Conservation (phyloP, 208 protist genomes). For the Leishmania aethiopica region DNA sequence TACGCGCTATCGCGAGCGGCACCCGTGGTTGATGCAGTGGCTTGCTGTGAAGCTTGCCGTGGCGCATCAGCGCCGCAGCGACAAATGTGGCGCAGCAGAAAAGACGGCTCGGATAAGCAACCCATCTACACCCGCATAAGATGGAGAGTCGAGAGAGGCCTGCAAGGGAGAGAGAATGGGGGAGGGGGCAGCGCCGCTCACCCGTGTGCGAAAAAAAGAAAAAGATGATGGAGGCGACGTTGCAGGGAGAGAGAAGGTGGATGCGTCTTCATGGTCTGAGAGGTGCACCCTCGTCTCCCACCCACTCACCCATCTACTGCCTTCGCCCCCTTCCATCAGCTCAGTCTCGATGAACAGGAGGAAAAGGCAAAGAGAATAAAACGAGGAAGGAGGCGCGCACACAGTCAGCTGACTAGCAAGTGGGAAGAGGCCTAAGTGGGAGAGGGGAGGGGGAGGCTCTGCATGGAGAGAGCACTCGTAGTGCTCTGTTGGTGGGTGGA, state of each 20-base stretch:
- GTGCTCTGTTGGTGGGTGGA: not conserved
- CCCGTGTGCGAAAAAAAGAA: not conserved
- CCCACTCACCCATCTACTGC: not conserved
- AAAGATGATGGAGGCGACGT: not conserved
- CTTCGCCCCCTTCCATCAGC: not conserved
- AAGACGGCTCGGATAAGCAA: not conserved
- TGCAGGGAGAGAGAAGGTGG: not conserved
- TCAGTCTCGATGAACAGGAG: not conserved
- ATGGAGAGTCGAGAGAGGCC: not conserved
- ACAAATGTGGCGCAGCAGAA: slow-evolving; percentile 26
- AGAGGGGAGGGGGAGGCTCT: not conserved
- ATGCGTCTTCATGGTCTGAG: not conserved
- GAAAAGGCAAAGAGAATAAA: not conserved
- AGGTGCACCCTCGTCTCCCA: not conserved
- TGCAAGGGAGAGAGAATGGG: not conserved
- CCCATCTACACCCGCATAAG: not conserved
- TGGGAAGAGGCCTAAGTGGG: not conserved
- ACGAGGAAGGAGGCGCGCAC: not conserved
- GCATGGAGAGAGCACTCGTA: not conserved
- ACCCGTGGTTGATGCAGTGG: not conserved
- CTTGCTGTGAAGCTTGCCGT: not conserved
- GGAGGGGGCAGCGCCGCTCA: not conserved
- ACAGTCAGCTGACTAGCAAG: not conserved
- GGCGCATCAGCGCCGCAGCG: not conserved
- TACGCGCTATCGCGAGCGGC: not conserved